Base-by-base conservation (phyloP, 495 filamentous ascomycete species). In the Chlorociboria aeruginascens region DNA sequence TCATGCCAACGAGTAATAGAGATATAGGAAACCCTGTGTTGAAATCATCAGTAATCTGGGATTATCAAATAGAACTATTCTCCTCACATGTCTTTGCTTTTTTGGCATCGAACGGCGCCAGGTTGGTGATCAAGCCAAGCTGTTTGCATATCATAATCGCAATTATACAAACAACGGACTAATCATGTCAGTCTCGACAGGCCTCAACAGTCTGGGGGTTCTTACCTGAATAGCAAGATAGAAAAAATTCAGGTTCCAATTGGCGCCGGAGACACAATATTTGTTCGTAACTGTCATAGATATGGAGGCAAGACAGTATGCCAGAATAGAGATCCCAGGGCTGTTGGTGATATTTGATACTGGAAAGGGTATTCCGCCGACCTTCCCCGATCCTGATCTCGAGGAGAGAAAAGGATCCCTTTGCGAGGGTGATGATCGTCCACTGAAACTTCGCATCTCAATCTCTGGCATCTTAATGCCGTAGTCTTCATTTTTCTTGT, bases 231-330 rank as follows among this genome's bases (percentile, higher is more conserved):
- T 73, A 46, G 73, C 79, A 29, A 97, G 79, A 46, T 96, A 79
- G 66, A 97, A 87, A 69, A 97, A 97, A 66, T 95, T 97, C 56
- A 99, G 63, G 66, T 99, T 99, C 71, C 92, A 99, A 52, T 85
- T 77, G 11, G 74, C 66, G 30, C 92, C 93, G 31, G 86, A 94
- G 30, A 99, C 73, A 42, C 95, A 89, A 63, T 92, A 99, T 76
- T 99, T 99, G 70, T 99, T 99, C 68, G 92, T 94, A 20, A 95
- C 82, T 34, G 93, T 99, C 92, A 99, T 99, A 64, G 90, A 71
- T 54, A 99, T 99, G 6, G 89, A 96, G 43, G 92, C 83, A 56
- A 79, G 73, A 68, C 92, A 99, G 70, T 99, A 99, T 17, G 83
- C 79, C 43, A 95, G 61, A 53, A 99, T 85, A 8, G 90, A 85